Base-by-base conservation (phyloP, 73 alveolate genomes). In the Durusdinium trenchii region DNA sequence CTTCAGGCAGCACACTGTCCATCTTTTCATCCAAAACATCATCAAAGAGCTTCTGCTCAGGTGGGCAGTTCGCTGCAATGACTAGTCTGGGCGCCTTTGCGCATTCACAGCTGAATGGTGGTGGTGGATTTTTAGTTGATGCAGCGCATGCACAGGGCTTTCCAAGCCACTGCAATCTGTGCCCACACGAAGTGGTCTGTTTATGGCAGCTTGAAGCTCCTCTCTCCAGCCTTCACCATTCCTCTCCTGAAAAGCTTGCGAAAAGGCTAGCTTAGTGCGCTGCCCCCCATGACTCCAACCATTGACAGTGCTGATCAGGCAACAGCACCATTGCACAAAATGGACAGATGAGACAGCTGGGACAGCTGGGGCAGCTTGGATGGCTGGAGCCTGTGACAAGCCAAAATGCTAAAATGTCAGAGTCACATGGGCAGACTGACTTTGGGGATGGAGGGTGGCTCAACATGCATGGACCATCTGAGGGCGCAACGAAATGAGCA, bases 81-180 rank as follows among this genome's bases (percentile, higher is more conserved):
- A 85, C 76, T 14, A 42, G 23, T 42, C 94, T 48, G 10, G 94
- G 94, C 3, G 94, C 94, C 36, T 20, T 3, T 54, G 54, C 94
- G 0, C 79, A n/a, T 52, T 85, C 94, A 85, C 79, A 54, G 79
- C 75, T 40, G 42, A 54, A 28, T 85, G 94, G 23, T 43, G 12
- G 67, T 85, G 94, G 12, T 23, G 60, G 54, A 85, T 42, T 3
- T 36, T 23, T 79, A 85, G 4, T 18, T 52, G 79, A 23, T 42
- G 36, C 42, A 85, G 47, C 14, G 94, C 94, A 85, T 85, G 76
- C 45, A 85, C 36, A 14, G 94, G 94, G 48, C 75, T 38, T 38
- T 85, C 94, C 5, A 85, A 52, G 10, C 94, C 94, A 43, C 79
- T 52, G 81, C 94, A 85, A 26, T 85, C 94, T 54, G 94, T 85